Evolutionary conservation across 2,329 filamentous ascomycete species (phyloP).

Genomic region (Ilyonectria mors-panacis): DNA sequence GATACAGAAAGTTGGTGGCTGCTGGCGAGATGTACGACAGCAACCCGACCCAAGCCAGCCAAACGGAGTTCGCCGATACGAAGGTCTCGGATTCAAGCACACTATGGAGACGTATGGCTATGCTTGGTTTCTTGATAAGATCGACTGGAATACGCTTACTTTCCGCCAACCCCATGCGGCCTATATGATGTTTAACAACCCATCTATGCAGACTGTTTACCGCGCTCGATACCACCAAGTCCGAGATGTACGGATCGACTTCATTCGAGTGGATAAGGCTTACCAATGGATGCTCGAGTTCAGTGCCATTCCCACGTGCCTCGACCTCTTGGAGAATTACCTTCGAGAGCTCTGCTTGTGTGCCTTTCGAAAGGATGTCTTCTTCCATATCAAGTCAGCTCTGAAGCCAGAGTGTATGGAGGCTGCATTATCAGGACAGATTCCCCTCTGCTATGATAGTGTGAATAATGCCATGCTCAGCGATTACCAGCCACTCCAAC

Average conservation of each 20-base stretch:
- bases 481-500: no score
- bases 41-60: not conserved
- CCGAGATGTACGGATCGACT: constrained; percentile 4
- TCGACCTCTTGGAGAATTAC: constrained; percentile 8
- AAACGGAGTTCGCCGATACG: not conserved
- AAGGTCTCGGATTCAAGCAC: constrained; percentile 7
- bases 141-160: constrained; percentile 15
- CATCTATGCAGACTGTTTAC: constrained; percentile 9
- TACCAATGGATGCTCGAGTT: constrained; percentile 16
- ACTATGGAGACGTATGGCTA: constrained; percentile 16
- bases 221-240: constrained; percentile 16
- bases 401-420: no score
- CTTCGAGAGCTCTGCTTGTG: constrained; percentile 11
- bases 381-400: constrained; percentile 11
- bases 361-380: constrained; percentile 19
- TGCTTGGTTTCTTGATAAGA: constrained; percentile 20
- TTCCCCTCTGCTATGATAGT: no score
- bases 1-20: not conserved
- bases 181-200: constrained; percentile 20
- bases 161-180: not conserved
- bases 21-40: not conserved
- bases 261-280: constrained; percentile 10
- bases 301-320: constrained; percentile 1
- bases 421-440: no score
- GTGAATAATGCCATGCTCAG: no score